Evolutionary conservation across 2,329 filamentous ascomycete genomes (phyloP).

Genomic region (Beauveria rudraprayagi): DNA sequence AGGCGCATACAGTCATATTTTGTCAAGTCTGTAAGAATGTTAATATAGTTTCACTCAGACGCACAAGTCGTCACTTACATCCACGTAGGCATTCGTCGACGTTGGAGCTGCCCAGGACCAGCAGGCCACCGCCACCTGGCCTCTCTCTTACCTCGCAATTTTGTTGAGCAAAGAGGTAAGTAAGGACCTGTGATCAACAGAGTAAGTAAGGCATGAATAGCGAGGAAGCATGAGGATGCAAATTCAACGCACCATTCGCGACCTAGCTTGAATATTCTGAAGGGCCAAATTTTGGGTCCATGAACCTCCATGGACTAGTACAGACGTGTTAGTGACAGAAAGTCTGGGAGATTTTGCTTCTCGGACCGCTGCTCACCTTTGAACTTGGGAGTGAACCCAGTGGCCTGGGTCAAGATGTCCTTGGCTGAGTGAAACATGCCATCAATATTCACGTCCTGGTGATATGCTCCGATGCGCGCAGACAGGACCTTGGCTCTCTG

Average conservation of each 20-base stretch:
- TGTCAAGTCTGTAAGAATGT: slow-evolving; percentile 22
- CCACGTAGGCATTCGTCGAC: slow-evolving; percentile 19
- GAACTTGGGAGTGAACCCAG: slow-evolving; percentile 42
- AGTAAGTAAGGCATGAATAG: background rate
- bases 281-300: slow-evolving; percentile 51
- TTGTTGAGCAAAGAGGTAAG: slow-evolving; percentile 48
- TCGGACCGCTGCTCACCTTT: slow-evolving; percentile 16
- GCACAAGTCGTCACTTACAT: background rate
- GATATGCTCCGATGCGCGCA: slow-evolving; percentile 59
- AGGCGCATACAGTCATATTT: slow-evolving; percentile 20
- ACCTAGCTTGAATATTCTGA: slow-evolving; percentile 61
- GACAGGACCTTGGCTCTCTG: slow-evolving; percentile 55
- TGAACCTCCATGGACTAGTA: slow-evolving; percentile 47
- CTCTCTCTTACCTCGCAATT: slow-evolving; percentile 17
- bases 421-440: slow-evolving; percentile 52
- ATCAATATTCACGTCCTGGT: slow-evolving; percentile 69
- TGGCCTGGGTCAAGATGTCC: slow-evolving; percentile 48
- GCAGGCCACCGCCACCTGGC: slow-evolving; percentile 18
- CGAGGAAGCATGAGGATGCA: background rate
- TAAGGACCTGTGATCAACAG: slow-evolving; percentile 30
- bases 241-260: slow-evolving; percentile 42
- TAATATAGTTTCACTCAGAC: background rate
- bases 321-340: background rate
- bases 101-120: slow-evolving; percentile 22
- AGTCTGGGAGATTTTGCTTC: background rate